Evolutionary conservation across 192 early-diverging fungal species (phyloP), one percentile per base, ranked within the genome.

Genomic region (Mortierella claussenii): DNA sequence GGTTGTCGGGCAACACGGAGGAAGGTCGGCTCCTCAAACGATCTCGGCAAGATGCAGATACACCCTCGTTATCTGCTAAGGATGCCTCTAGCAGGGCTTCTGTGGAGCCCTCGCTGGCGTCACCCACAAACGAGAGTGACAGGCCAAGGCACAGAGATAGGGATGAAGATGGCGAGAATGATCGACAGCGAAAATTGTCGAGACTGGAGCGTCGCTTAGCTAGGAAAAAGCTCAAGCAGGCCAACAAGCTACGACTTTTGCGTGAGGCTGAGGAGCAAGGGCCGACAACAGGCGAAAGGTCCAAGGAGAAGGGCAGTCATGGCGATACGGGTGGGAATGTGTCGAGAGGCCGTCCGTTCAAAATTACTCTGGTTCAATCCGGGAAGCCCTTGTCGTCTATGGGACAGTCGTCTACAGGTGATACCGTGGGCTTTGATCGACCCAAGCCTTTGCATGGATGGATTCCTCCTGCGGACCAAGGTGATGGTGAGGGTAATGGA

Each of bases 281-380:
- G 12, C 37, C 59, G 12, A 34, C 40, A 12, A 44, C 54, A 3
- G 68, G 44, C 6, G 51, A 55, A 7, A 53, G 32, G 49, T 23
- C 36, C 5, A 46, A 53, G 31, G 69, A 71, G 15, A 11, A 10
- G 6, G 54, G 33, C 6, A 33, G 23, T 18, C 15, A 2, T 2
- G 34, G 45, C 43, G 8, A 3, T 13, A 23, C 17, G 10, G n/a
- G 4, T 24, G 10, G 30, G 18, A 20, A 47, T n/a, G 27, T 44
- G 24, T 13, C 30, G 26, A 31, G 50, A 37, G 54, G 53, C 42
- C 69, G 62, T 7, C 55, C 62, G 0, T 21, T 74, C 48, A 74
- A 74, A 43, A 58, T 71, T 23, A 71, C 69, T 17, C 34, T 71
- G 40, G 69, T 71, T 1, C 69, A 71, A 30, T 71, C 69, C 30